These are phyloP conservation scores for Xylariaceae sp. DNA, from an alignment of 2,329 filamentous ascomycete species.

Conservation along the genomic window DNA sequence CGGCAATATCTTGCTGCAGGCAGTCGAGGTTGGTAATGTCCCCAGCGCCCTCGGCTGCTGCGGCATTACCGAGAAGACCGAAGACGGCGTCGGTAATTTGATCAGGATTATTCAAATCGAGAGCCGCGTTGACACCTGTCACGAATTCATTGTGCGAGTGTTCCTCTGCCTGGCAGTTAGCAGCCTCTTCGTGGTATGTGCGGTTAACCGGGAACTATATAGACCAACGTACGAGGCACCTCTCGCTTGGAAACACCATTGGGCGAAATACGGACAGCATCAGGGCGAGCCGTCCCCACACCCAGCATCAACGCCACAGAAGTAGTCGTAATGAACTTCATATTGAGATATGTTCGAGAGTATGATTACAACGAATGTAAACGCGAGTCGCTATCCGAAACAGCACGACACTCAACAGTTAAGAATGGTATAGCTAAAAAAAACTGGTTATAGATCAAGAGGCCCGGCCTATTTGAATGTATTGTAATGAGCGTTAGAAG, in stretches of 20 bases:
- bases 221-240: slow-evolving; percentile 32
- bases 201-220: too few relatives aligned
- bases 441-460: slow-evolving; percentile 20
- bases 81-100: slow-evolving; percentile 31
- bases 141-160: slow-evolving; percentile 32
- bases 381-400: slow-evolving; percentile 2
- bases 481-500: slow-evolving; percentile 25
- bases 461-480: slow-evolving; percentile 28
- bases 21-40: slow-evolving; percentile 40
- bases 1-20: slow-evolving; percentile 47
- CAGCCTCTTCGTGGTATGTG: too few relatives aligned
- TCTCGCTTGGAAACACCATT: slow-evolving; percentile 28
- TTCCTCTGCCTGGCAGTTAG: slow-evolving; percentile 25
- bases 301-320: slow-evolving; percentile 28
- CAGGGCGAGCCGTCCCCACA: slow-evolving; percentile 30
- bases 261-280: slow-evolving; percentile 22
- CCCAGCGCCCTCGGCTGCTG: slow-evolving; percentile 43
- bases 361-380: slow-evolving; percentile 11
- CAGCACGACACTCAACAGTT: slow-evolving; percentile 1
- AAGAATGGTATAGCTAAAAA: slow-evolving; percentile 14
- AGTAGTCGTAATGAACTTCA: slow-evolving; percentile 31
- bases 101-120: slow-evolving; percentile 32
- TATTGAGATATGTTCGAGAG: slow-evolving; percentile 24
- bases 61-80: slow-evolving; percentile 40
- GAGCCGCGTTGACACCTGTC: slow-evolving; percentile 23